A percentile compares a stretch with the other conserved stretches of the same genome.
Evolutionary conservation across 2,329 filamentous ascomycete genomes (phyloP).

Genomic region (Karstenula rhodostoma): DNA sequence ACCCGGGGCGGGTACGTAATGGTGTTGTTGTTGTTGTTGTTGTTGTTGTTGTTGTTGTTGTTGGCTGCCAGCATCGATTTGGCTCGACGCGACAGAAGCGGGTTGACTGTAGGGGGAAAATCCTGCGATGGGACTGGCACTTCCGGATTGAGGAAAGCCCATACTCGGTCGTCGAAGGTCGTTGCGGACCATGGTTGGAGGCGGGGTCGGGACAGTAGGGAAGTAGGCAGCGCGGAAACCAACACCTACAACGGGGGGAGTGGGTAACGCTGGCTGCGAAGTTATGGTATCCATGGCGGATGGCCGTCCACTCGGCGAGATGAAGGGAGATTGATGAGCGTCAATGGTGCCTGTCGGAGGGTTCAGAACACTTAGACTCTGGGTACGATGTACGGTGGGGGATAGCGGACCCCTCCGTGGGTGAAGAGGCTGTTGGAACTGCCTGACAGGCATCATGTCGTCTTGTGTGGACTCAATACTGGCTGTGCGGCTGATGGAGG

Average conservation of each 20-base stretch:
- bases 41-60: constrained; percentile 29
- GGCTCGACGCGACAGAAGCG: constrained; percentile 43
- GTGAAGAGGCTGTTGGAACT: constrained; percentile 36
- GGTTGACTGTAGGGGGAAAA: constrained; percentile 51
- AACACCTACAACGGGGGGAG: constrained; percentile 52
- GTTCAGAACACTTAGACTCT: constrained; percentile 57
- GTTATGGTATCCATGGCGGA: constrained; percentile 55
- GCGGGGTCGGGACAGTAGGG: constrained; percentile 44
- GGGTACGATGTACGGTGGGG: constrained; percentile 59
- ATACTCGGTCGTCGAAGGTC: constrained; percentile 39
- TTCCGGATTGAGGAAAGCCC: constrained; percentile 53
- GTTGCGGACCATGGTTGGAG: constrained; percentile 32
- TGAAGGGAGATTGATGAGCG: constrained; percentile 59
- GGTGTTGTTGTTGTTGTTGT: constrained; percentile 27
- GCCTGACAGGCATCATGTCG: constrained; percentile 32
- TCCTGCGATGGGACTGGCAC: constrained; percentile 57
- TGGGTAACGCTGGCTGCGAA: constrained; percentile 58
- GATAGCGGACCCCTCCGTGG: constrained; percentile 63
- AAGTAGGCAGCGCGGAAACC: constrained; percentile 48
- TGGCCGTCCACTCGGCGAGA: constrained; percentile 52
- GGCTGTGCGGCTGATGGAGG: constrained; percentile 45
- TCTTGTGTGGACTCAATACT: constrained; percentile 45
- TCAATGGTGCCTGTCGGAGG: constrained; percentile 57
- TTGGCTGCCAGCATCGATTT: constrained; percentile 46
- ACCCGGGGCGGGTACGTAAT: constrained; percentile 26